Conservation (phyloP, 371 early-diverging fungal species). For the Syncephalis fuscata region DNA sequence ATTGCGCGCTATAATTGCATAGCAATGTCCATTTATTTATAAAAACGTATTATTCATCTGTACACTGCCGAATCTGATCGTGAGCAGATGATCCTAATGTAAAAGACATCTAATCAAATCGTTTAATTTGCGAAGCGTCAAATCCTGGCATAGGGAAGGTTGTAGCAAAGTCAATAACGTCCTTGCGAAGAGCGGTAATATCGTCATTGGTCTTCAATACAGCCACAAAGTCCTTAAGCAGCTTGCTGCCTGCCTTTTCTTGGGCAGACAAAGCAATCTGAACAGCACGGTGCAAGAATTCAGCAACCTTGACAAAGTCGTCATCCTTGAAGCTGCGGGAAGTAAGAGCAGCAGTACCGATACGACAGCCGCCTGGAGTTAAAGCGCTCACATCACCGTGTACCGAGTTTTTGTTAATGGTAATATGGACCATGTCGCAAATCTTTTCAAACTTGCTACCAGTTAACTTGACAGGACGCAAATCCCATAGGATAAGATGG, state of each 20-base stretch:
- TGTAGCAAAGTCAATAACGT: slow-evolving; percentile 83
- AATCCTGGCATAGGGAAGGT: slow-evolving; percentile 84
- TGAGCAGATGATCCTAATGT: too few species aligned
- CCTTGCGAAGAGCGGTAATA: slow-evolving; percentile 58
- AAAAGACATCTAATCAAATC: too few species aligned
- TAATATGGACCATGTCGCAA: slow-evolving; percentile 78
- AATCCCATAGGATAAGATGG: slow-evolving; percentile 86
- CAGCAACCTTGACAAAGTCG: slow-evolving; percentile 73
- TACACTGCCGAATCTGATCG: too few species aligned
- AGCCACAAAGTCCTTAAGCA: slow-evolving; percentile 90
- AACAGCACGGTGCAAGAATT: slow-evolving; percentile 76
- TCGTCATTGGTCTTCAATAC: slow-evolving; percentile 49
- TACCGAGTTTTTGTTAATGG: slow-evolving; percentile 90
- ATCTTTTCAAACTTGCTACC: slow-evolving; percentile 88
- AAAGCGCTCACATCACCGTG: slow-evolving; percentile 79
- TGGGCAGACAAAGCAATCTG: slow-evolving; percentile 74
- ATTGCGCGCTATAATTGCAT: too few species aligned
- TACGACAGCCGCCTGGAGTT: slow-evolving; percentile 82
- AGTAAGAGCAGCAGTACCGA: slow-evolving; percentile 83
- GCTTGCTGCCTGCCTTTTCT: slow-evolving; percentile 65
- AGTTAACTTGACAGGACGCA: slow-evolving; percentile 67
- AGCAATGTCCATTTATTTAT: too few species aligned
- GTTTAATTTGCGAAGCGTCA: neutral
- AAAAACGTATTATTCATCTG: too few species aligned
- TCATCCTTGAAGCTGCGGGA: slow-evolving; percentile 76